Evolutionary conservation across 495 filamentous ascomycete genomes (phyloP), one percentile per base, ranked within the genome.

Genomic region (Penicillium pancosmium): DNA sequence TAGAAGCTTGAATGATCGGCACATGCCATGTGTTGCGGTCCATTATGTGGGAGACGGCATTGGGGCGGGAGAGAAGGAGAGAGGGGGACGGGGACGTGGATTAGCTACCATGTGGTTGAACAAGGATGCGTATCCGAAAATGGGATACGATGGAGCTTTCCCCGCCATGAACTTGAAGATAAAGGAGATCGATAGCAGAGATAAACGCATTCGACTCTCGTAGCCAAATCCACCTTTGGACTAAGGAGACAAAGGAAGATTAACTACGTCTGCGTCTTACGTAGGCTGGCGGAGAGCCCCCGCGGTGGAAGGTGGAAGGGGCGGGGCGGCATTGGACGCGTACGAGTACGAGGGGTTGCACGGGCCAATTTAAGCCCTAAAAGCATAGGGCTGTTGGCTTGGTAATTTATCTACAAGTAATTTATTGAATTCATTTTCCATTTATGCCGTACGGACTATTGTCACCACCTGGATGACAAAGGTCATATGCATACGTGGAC

Each of bases 331-430:
- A 44, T 23, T 56, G 57, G 54, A 63, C 58, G 61, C 62, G 56
- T 68, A 68, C 66, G 67, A 70, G 63, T 70, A 70, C 67, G 67
- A 70, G 68, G 15, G 25, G 51, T 50, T 21, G 63, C 50, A 60
- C 63, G 60, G 48, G 49, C 54, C 56, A 59, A 19, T 19, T 19
- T 23, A 36, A 52, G 50, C 53, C 54, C 54, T 52, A 55, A 44
- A 18, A n/a, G 16, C 16, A 19, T 44, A 44, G 41, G 41, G 41
- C 41, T 44, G 41, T 44, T 10, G 21, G 21, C 5, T 25, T 12
- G 46, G 46, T 48, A 23, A 56, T 51, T 35, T 18, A 4, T 5
- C 33, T 18, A 13, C 19, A 2, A 21, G 46, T 48, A 23, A 56
- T 51, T 35, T 18, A 4, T 5, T 16, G 8, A 9, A 16, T 6